A percentile compares a stretch with the other conserved stretches of the same genome.
phyloP scores from a whole-genome alignment of 2,329 filamentous ascomycete genomes.

The Epichloe elymi region DNA sequence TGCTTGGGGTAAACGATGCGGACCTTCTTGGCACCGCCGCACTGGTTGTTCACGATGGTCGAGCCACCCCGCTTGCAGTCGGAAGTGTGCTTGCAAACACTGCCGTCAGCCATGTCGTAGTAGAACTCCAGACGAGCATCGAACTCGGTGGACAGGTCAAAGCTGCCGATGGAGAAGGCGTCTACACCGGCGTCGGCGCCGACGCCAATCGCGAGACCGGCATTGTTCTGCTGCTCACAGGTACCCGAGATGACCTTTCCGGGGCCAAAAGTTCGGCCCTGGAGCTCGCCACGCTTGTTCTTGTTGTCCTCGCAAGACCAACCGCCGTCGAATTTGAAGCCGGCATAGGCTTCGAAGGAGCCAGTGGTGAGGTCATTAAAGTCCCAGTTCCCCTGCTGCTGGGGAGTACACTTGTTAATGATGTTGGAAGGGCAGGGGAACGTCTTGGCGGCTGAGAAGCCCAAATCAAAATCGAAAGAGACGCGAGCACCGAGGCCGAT shows the following conservation, averaged over 20 bases:
- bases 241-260: slow-evolving; percentile 49
- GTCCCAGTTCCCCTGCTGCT: slow-evolving; percentile 58
- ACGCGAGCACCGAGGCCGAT: slow-evolving; percentile 5
- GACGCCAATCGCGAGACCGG: slow-evolving; percentile 46
- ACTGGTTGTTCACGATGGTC: slow-evolving; percentile 71
- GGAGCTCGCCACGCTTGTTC: slow-evolving; percentile 43
- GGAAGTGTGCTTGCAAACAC: slow-evolving; percentile 65
- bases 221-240: slow-evolving; percentile 30
- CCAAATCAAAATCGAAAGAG: slow-evolving; percentile 2
- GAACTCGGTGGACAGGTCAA: slow-evolving; percentile 61
- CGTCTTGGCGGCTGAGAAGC: slow-evolving; percentile 21
- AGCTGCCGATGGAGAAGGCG: slow-evolving; percentile 58
- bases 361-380: slow-evolving; percentile 53
- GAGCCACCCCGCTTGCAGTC: slow-evolving; percentile 55
- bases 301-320: slow-evolving; percentile 52
- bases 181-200: slow-evolving; percentile 24
- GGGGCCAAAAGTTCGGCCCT: slow-evolving; percentile 30
- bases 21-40: slow-evolving; percentile 78
- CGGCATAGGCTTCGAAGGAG: slow-evolving; percentile 51
- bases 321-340: slow-evolving; percentile 58
- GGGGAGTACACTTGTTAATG: slow-evolving; percentile 62
- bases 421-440: slow-evolving; percentile 59
- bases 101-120: slow-evolving; percentile 76
- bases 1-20: slow-evolving; percentile 54
- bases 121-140: slow-evolving; percentile 73